These are phyloP conservation scores for Didymella exigua DNA, from an alignment of 2,329 filamentous ascomycete genomes.

Conservation along the genomic window DNA sequence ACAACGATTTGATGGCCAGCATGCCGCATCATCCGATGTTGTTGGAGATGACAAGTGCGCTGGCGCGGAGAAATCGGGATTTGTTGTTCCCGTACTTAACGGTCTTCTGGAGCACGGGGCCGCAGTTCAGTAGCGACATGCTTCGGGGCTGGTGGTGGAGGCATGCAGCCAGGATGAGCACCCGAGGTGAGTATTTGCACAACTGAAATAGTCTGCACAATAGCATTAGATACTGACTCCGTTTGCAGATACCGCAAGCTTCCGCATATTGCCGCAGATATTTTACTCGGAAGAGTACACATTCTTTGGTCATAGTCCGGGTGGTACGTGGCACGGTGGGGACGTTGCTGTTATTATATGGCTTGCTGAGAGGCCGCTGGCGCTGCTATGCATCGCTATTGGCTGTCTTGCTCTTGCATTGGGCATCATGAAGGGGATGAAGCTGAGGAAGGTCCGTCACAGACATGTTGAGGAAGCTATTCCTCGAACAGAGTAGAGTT, in stretches of 20 bases:
- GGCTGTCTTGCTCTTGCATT: background rate
- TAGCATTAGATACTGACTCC: background rate
- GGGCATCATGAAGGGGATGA: background rate
- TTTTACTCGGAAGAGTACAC: conserved; percentile 40
- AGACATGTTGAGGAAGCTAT: background rate
- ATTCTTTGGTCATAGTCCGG: conserved; percentile 40
- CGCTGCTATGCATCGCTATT: conserved; percentile 2
- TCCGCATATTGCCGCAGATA: conserved; percentile 31
- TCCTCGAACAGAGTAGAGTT: background rate
- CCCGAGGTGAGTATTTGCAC: background rate
- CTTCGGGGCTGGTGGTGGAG: conserved; percentile 12
- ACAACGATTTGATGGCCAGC: conserved; percentile 33
- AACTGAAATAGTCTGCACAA: too few species aligned
- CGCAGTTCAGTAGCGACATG: conserved; percentile 32
- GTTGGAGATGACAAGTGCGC: conserved; percentile 22
- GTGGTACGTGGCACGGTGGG: conserved; percentile 40
- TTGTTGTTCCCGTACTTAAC: conserved; percentile 36
- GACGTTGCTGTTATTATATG: conserved; percentile 39
- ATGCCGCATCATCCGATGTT: conserved; percentile 28
- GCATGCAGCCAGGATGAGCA: background rate
- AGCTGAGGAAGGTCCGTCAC: background rate
- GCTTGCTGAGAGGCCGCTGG: conserved; percentile 25
- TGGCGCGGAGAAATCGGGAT: conserved; percentile 21
- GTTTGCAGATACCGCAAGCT: conserved; percentile 6
- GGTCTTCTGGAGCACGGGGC: conserved; percentile 40